Evolutionary conservation across 2,329 filamentous ascomycete genomes (phyloP).

Genomic region (Claviceps africana): DNA sequence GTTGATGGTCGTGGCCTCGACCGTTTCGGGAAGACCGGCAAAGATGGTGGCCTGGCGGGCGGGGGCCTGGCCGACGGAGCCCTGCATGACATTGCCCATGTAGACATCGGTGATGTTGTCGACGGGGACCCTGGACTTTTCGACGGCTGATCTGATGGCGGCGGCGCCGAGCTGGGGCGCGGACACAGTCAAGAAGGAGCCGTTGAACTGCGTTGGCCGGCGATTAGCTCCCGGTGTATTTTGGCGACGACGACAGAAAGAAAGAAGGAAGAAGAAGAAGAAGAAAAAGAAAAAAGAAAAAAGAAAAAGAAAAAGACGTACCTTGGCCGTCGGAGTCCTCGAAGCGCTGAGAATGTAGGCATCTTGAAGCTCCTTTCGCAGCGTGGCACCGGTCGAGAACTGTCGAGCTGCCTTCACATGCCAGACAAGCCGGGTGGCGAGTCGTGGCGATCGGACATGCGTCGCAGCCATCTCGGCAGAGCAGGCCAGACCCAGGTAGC

Average conservation of each 20-base stretch:
- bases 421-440: constrained; percentile 22
- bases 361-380: constrained; percentile 61
- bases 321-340: constrained; percentile 81
- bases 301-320: constrained; percentile 20
- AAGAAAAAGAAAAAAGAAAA: background rate
- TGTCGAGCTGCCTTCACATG: constrained; percentile 28
- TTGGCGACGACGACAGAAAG: background rate
- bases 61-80: constrained; percentile 72
- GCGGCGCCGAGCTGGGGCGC: constrained; percentile 80
- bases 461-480: constrained; percentile 15
- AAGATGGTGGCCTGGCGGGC: constrained; percentile 84
- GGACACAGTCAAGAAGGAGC: constrained; percentile 67
- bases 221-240: background rate
- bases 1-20: constrained; percentile 89
- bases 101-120: constrained; percentile 83
- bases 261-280: background rate
- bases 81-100: constrained; percentile 92
- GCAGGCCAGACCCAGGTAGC: background rate
- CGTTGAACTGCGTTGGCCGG: constrained; percentile 60
- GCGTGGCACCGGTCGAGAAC: constrained; percentile 31
- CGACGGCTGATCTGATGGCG: constrained; percentile 81
- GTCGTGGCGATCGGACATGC: constrained; percentile 21
- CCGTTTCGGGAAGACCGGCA: constrained; percentile 63
- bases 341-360: constrained; percentile 88
- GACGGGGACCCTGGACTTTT: constrained; percentile 70